These are phyloP conservation scores for Globisporangium paddicum DNA, from an alignment of 352 stramenopile species.

Conservation along the genomic window DNA sequence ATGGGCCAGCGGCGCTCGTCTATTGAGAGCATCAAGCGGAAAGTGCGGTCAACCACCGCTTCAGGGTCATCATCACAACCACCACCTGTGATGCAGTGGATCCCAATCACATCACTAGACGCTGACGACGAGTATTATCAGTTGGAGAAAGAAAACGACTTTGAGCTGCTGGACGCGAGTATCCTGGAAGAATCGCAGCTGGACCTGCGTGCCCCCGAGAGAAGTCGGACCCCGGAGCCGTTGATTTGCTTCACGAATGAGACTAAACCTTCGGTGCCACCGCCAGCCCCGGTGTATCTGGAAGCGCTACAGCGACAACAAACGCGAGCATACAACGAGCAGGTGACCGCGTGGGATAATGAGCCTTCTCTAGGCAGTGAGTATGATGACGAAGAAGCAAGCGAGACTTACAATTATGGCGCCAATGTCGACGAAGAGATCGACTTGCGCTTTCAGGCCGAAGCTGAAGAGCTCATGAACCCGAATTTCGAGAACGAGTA, in stretches of 20 bases:
- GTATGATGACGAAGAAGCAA: conserved; percentile 11
- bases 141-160: conserved; percentile 26
- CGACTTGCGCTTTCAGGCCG: conserved; percentile 38
- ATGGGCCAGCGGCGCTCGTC: conserved; percentile 31
- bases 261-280: neutral
- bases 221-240: conserved; percentile 53
- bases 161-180: conserved; percentile 43
- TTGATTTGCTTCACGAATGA: conserved; percentile 24
- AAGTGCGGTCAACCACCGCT: neutral
- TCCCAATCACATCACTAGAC: conserved; percentile 33
- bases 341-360: neutral
- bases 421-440: conserved; percentile 23
- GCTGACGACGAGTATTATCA: conserved; percentile 26
- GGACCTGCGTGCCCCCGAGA: conserved; percentile 46
- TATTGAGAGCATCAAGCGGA: conserved; percentile 23
- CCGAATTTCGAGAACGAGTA: conserved; percentile 80
- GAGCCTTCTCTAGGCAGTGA: neutral
- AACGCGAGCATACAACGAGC: neutral
- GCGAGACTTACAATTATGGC: neutral
- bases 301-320: neutral
- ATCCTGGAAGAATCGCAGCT: conserved; percentile 45
- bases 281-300: neutral
- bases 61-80: neutral
- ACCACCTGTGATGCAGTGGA: conserved; percentile 30
- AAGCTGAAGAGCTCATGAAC: conserved; percentile 69